Conservation (phyloP, 106 monocot species). For the Amphibolis antarctica region DNA sequence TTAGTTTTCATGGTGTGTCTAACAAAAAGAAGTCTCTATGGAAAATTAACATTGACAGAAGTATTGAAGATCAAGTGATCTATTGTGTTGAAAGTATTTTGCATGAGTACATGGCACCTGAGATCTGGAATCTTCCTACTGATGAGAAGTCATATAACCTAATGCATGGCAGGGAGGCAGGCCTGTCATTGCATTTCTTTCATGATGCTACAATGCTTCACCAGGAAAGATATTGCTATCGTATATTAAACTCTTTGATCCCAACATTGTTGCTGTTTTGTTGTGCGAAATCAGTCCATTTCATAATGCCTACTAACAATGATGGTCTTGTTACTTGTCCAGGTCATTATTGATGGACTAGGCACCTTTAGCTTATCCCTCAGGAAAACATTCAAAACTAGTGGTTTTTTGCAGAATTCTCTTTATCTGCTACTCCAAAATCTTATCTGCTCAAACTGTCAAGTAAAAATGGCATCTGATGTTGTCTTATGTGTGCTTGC, state of each 20-base stretch:
- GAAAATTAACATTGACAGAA: conserved; percentile 28
- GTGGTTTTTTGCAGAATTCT: conserved; percentile 92
- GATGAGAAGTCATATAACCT: conserved; percentile 32
- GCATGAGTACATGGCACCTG: conserved; percentile 73
- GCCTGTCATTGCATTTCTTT: conserved; percentile 55
- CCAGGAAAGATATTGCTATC: conserved; percentile 40
- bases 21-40: conserved; percentile 19
- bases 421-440: conserved; percentile 74
- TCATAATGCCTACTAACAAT: neutral
- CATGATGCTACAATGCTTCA: conserved; percentile 69
- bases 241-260: neutral
- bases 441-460: conserved; percentile 63
- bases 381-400: conserved; percentile 43
- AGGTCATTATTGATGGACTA: conserved; percentile 93
- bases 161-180: conserved; percentile 8
- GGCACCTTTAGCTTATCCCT: conserved; percentile 63
- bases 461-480: conserved; percentile 67
- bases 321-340: conserved; percentile 11
- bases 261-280: neutral
- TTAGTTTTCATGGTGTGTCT: conserved; percentile 4
- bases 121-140: conserved; percentile 80
- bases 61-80: conserved; percentile 32
- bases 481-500: conserved; percentile 52
- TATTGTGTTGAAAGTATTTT: conserved; percentile 74
- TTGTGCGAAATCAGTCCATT: neutral